Evolutionary conservation across 75 land plant species (phyloP).

Genomic region (Selaginella moellendorffii): DNA sequence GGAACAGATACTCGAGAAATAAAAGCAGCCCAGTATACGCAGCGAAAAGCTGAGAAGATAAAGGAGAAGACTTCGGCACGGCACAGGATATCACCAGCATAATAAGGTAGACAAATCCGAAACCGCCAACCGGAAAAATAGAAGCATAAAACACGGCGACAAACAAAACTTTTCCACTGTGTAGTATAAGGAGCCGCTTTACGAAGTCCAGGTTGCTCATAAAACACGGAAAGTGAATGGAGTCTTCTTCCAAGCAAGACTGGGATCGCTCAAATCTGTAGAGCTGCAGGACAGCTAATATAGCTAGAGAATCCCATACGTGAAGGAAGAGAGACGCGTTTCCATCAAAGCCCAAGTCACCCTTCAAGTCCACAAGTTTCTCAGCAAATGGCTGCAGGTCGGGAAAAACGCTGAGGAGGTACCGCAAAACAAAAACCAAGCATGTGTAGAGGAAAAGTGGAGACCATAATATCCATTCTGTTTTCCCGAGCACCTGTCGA

Average conservation of each 20-base stretch:
- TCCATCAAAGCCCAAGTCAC: constrained; percentile 49
- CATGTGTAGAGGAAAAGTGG: constrained; percentile 66
- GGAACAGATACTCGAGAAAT: constrained; percentile 64
- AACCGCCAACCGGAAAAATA: constrained; percentile 68
- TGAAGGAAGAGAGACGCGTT: constrained; percentile 55
- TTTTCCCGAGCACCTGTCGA: constrained; percentile 62
- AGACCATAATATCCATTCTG: constrained; percentile 61
- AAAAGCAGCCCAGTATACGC: constrained; percentile 59
- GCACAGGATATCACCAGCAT: constrained; percentile 52
- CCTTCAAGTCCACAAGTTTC: constrained; percentile 32
- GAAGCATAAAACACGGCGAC: constrained; percentile 82
- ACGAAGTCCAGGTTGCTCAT: constrained; percentile 46
- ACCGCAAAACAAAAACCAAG: constrained; percentile 44
- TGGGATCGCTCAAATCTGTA: constrained; percentile 54
- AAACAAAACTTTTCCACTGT: constrained; percentile 73
- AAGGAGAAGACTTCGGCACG: constrained; percentile 64
- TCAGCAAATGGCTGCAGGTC: constrained; percentile 36
- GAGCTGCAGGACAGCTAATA: constrained; percentile 83
- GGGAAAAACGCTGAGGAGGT: constrained; percentile 54
- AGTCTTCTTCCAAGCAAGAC: background rate
- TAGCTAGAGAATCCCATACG: constrained; percentile 74
- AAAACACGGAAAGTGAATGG: constrained; percentile 16
- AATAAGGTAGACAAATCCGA: constrained; percentile 75
- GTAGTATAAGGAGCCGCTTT: constrained; percentile 66
- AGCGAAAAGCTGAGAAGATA: constrained; percentile 60